Base-by-base conservation (phyloP, 495 filamentous ascomycete genomes). In the Trichoderma reesei region DNA sequence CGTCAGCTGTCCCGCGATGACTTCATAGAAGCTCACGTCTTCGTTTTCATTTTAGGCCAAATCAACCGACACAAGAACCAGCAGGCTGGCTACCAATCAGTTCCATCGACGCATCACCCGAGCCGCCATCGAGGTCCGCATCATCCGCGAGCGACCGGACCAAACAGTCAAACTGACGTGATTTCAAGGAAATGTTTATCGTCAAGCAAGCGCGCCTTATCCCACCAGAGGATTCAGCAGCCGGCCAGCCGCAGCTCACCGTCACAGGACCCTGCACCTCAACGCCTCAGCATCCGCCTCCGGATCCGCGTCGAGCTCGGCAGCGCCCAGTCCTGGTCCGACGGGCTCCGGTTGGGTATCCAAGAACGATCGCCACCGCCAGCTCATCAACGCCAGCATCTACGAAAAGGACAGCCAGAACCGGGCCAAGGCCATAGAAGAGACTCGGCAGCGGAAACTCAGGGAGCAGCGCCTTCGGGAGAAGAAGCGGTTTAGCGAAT, bases 1-100 rank as follows among this genome's bases (percentile, higher is more conserved):
- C 41, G 5, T 42, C 18, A 39, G 63, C 51, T 20, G 48, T 56
- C 26, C 60, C 48, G 33, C 34, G 46, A 65, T 67, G 60, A 60
- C 59, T 69, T 42, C 36, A 39, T 61, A 39, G 60, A 34, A 26
- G 16, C 38, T 67, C 42, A 64, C 62, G 44, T 54, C 2, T 26
- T 1, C 1, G 26, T 26, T 26, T 26, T 20, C 16, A 6, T 41
- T 48, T 13, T 66, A 91, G 89, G 89, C 68, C 87, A 88, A 73
- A 95, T 96, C 74, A 91, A 92, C 74, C 87, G 87, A 59, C 88
- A 90, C 76, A 92, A 89, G 69, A 88, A 83, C 60, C 84, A 89
- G 67, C 76, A 79, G 61, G 74, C 72, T 16, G 74, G 73, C 60
- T 33, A 73, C 33, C 66, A 36, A 14, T 62, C 68, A 9, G 51